Base-by-base conservation (phyloP, 352 stramenopile species). In the Phytophthora ramorum region DNA sequence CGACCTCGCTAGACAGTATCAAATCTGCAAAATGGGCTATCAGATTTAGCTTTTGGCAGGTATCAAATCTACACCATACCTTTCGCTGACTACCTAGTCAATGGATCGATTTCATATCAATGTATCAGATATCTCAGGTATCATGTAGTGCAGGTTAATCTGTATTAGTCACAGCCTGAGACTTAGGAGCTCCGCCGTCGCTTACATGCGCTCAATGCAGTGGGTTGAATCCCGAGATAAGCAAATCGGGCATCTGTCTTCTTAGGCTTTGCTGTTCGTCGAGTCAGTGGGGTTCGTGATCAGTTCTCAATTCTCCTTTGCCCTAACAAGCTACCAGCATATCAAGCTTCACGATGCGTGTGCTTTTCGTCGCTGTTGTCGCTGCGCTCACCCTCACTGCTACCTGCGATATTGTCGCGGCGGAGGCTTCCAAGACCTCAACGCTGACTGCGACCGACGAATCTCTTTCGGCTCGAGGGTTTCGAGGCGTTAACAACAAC, bases 221-320 rank as follows among this genome's bases (percentile, higher is more conserved):
- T n/a, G n/a, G 28, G 28, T 43, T 44, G 30, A 19, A 68, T 68
- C 51, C 28, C 50, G 32, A 51, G 52, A 63, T 63, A 62, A 58
- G 51, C 51, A 68, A 63, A 63, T 62, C 51, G 41, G 44, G 26
- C 60, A 68, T 50, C 60, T 63, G 60, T 32, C 20, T 34, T 68
- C 51, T 45, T 47, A 43, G 28, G 43, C 43, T 63, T 38, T 68
- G 52, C 51, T 41, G 40, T 48, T 30, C n/a, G 32, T 44, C 4
- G 26, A n/a, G 22, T 16, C 19, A 13, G 44, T 37, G 44, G 30
- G 2, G 14, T 41, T 58, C 37, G 16, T 16, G 9, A 58, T 52
- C 57, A 65, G 9, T 65, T 44, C 13, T 12, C 50, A 26, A 35
- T 67, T 62, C 10, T 28, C n/a, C 41, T 13, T 20, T n/a, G 4